Base-by-base conservation (phyloP, 176 grass and related monocot genomes). In the Miscanthus lutarioriparius region DNA sequence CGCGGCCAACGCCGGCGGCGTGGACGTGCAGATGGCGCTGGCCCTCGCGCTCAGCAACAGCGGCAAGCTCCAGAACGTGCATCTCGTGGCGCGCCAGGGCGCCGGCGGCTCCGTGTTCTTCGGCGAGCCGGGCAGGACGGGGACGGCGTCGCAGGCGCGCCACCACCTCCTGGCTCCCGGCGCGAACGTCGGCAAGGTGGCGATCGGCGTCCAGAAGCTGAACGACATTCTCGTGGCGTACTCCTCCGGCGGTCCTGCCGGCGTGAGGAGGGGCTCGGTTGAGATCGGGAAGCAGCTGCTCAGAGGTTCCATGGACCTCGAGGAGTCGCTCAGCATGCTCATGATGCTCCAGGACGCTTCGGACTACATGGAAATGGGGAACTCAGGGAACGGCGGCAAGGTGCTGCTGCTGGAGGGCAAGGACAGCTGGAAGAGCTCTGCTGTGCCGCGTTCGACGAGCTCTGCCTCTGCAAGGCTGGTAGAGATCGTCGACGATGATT, bases 241-340 rank as follows among this genome's bases (percentile, higher is more conserved):
- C 27, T 87, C 89, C 1, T 75, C 74, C 6, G 74, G 67, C 9
- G 74, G 58, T 48, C 49, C 49, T 19, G 27, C 17, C 32, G 35
- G 73, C 2, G 26, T 10, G 22, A 59, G 49, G 69, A 85, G 67
- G 80, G 70, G 86, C 27, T 70, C 93, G 1, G 89, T 78, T 30
- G 82, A 90, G n/a, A 54, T 90, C 4, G 88, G 93, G 56, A 91
- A 64, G 40, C 83, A 76, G 41, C 76, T 93, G 56, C 69, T 87
- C 76, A 84, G 85, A 88, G 90, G 92, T 14, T 89, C 95, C 38
- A 93, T 93, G 82, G 93, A 99, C 77, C 81, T 96, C 47, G 93
- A 99, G 81, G 91, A 92, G 51, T 90, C 93, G 1, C 39, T 99
- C 30, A 92, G 87, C 89, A 96, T 99, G 93, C 91, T 99, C 9